phyloP scores from a whole-genome alignment of 1,284 basidiomycete species.

The Fereydounia khargensis region DNA sequence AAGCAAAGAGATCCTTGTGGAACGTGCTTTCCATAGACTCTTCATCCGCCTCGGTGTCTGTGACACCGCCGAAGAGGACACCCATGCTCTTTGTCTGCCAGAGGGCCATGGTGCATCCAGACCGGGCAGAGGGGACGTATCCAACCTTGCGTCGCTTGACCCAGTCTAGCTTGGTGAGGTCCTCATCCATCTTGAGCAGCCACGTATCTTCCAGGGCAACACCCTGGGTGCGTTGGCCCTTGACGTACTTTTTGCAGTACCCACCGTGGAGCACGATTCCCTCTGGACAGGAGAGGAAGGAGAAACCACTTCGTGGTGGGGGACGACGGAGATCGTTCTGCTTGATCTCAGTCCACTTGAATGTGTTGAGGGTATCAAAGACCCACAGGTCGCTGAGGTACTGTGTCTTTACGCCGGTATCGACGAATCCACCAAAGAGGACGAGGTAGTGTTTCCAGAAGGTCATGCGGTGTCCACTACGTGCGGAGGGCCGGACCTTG shows the following conservation, averaged over 20 bases:
- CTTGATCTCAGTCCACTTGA: constrained; percentile 80
- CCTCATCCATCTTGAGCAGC: constrained; percentile 68
- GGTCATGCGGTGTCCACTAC: constrained; percentile 81
- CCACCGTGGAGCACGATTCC: constrained; percentile 84
- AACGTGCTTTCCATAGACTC: constrained; percentile 69
- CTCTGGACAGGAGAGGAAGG: constrained; percentile 75
- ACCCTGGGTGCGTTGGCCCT: constrained; percentile 80
- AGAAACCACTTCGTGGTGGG: constrained; percentile 66
- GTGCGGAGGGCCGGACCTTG: constrained; percentile 74
- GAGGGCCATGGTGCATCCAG: constrained; percentile 79
- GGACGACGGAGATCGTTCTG: constrained; percentile 50
- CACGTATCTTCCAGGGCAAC: constrained; percentile 88
- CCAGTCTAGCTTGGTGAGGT: constrained; percentile 67
- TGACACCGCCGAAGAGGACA: constrained; percentile 85
- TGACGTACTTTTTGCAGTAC: constrained; percentile 86
- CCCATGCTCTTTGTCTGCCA: constrained; percentile 70
- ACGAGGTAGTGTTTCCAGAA: constrained; percentile 82
- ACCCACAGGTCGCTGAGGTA: constrained; percentile 86
- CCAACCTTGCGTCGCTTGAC: constrained; percentile 77
- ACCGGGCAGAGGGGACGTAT: constrained; percentile 61
- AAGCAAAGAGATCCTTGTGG: constrained; percentile 62
- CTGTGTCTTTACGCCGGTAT: constrained; percentile 72
- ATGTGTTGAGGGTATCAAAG: constrained; percentile 76
- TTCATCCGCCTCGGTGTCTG: constrained; percentile 81
- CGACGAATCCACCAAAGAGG: constrained; percentile 83